Evolutionary conservation across 2,329 filamentous ascomycete species (phyloP).

Genomic region (Apiospora rasikravindrae): DNA sequence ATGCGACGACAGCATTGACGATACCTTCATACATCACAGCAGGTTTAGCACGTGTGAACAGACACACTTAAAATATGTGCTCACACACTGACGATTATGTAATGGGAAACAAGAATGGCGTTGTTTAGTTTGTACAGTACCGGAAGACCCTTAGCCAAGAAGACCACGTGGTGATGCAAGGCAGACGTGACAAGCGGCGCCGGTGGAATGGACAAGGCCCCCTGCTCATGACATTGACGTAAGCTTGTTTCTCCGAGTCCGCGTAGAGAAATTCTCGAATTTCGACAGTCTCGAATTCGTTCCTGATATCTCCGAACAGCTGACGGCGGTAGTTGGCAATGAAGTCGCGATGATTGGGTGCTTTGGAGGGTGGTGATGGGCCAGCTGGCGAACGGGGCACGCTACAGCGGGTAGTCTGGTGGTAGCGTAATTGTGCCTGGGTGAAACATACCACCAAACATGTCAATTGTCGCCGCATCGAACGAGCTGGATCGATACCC

Average conservation of each 20-base stretch:
- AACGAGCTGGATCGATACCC: constrained; percentile 11
- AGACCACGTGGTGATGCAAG: neutral
- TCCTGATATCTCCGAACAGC: constrained; percentile 5
- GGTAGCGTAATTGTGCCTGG: neutral
- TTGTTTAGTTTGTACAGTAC: neutral
- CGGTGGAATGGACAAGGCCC: neutral
- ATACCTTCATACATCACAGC: too few species aligned
- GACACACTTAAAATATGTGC: too few species aligned
- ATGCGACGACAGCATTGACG: too few species aligned
- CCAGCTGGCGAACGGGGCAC: neutral
- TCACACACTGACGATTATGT: neutral
- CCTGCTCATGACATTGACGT: neutral
- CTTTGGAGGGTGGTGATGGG: neutral
- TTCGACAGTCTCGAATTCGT: neutral
- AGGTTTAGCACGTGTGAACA: too few species aligned
- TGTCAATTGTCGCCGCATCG: neutral
- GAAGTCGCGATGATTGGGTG: neutral
- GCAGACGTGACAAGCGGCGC: neutral
- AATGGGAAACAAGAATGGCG: neutral
- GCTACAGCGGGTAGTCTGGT: neutral
- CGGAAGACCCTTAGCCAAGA: neutral
- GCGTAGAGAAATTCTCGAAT: neutral
- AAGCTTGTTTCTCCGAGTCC: neutral
- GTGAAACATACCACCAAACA: neutral
- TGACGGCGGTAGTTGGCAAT: constrained; percentile 3